Conservation (phyloP, 140 eudicot species). For the Cichorium intybus region DNA sequence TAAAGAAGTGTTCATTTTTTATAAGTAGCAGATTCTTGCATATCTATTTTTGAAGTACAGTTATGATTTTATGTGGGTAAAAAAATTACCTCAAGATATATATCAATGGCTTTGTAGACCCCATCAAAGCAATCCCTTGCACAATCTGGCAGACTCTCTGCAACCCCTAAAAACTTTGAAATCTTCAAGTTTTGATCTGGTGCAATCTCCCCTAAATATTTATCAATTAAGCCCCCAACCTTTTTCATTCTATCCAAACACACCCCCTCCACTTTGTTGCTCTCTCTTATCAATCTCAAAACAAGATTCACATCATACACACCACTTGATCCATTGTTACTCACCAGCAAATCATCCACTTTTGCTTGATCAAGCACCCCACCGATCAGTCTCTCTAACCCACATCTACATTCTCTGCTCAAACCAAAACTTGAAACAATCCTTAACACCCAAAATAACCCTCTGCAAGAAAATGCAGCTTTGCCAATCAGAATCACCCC, state of each 20-base stretch:
- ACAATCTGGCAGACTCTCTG: constrained; percentile 74
- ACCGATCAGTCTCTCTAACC: constrained; percentile 74
- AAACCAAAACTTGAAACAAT: constrained; percentile 62
- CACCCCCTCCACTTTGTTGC: constrained; percentile 39
- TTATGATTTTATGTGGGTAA: not conserved
- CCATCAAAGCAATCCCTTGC: constrained; percentile 90
- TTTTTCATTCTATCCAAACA: constrained; percentile 56
- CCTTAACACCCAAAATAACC: constrained; percentile 69
- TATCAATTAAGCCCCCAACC: constrained; percentile 70
- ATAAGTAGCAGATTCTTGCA: not conserved
- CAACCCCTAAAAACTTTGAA: constrained; percentile 82
- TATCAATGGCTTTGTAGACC: constrained; percentile 86
- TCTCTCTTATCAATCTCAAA: constrained; percentile 64
- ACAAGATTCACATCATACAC: constrained; percentile 90
- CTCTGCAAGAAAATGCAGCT: constrained; percentile 74
- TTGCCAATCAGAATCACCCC: constrained; percentile 68
- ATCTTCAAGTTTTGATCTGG: constrained; percentile 81
- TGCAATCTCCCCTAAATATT: constrained; percentile 83
- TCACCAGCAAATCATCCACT: constrained; percentile 73
- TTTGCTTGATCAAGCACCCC: constrained; percentile 81
- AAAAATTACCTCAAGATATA: constrained; percentile 74
- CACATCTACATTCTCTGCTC: constrained; percentile 45
- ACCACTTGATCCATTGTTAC: constrained; percentile 47
- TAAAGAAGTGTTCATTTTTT: not conserved
- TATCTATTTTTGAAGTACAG: not conserved